These are phyloP conservation scores for Lanmaoa pseudosensibilis DNA, from an alignment of 768 basidiomycete species.

Conservation along the genomic window DNA sequence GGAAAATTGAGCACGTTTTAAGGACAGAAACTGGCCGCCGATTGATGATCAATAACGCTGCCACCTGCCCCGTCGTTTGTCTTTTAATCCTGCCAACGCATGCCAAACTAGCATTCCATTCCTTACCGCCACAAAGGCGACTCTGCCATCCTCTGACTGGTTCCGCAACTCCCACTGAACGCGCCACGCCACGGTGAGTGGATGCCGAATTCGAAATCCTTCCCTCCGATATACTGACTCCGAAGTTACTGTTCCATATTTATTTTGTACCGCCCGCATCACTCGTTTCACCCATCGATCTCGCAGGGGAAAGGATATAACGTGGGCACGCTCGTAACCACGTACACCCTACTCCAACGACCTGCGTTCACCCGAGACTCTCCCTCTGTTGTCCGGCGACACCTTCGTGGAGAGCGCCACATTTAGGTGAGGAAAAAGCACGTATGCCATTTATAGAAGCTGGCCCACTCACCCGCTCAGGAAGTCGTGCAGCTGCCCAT, in stretches of 20 bases:
- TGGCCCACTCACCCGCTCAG: conserved; percentile 1
- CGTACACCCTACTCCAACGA: neutral
- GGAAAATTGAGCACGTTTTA: neutral
- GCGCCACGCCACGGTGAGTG: neutral
- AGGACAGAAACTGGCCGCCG: neutral
- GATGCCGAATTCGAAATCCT: neutral
- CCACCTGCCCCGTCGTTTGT: neutral
- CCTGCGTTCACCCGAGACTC: neutral
- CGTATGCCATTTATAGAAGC: neutral
- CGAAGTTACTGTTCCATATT: neutral
- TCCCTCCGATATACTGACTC: neutral
- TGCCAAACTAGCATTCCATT: neutral
- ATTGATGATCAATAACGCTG: neutral
- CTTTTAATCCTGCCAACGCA: neutral
- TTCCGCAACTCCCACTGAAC: neutral
- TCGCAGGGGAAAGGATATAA: neutral
- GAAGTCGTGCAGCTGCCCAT: neutral
- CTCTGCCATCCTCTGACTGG: neutral
- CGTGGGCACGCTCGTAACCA: neutral
- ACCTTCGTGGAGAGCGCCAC: neutral
- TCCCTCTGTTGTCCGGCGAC: neutral
- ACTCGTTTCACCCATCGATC: neutral
- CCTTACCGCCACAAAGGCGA: neutral
- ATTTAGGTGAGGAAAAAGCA: conserved; percentile 7
- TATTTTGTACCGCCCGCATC: neutral